Evolutionary conservation across 2,329 filamentous ascomycete species (phyloP).

Genomic region (Beauveria australis): DNA sequence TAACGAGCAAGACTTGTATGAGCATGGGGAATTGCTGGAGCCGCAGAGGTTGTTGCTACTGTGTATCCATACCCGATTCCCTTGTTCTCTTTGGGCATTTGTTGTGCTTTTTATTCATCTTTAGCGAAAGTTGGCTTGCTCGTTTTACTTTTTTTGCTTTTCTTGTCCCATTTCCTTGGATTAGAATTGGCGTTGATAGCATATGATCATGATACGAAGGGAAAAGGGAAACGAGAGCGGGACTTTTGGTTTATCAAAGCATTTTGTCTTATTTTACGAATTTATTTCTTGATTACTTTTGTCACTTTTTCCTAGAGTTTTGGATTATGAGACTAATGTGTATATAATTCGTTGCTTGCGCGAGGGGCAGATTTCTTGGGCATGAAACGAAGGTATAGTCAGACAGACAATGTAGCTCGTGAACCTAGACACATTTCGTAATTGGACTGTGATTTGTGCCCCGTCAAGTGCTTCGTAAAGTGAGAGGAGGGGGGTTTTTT

Average conservation of each 20-base stretch:
- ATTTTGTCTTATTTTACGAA: not conserved
- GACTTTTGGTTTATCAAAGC: not conserved
- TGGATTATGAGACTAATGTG: not conserved
- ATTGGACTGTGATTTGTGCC: too few relatives aligned
- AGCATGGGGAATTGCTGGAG: not conserved
- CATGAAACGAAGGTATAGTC: not conserved
- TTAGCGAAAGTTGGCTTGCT: not conserved
- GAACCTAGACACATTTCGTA: too few relatives aligned
- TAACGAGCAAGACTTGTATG: not conserved
- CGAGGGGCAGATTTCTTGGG: not conserved
- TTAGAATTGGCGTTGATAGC: not conserved
- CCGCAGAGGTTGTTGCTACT: not conserved
- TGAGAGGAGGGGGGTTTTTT: too few relatives aligned
- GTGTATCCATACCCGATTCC: not conserved
- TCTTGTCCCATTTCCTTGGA: not conserved
- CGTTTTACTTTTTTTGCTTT: not conserved
- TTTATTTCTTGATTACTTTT: not conserved
- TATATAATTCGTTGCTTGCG: not conserved
- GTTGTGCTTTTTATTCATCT: not conserved
- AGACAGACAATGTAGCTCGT: too few relatives aligned
- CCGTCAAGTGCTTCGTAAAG: too few relatives aligned
- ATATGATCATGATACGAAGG: not conserved
- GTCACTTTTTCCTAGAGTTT: not conserved
- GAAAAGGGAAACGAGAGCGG: not conserved
- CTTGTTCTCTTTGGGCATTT: not conserved